Evolutionary conservation across 225 moss, liverwort and hornwort genomes (phyloP).

Genomic region (Marchantia polymorpha): DNA sequence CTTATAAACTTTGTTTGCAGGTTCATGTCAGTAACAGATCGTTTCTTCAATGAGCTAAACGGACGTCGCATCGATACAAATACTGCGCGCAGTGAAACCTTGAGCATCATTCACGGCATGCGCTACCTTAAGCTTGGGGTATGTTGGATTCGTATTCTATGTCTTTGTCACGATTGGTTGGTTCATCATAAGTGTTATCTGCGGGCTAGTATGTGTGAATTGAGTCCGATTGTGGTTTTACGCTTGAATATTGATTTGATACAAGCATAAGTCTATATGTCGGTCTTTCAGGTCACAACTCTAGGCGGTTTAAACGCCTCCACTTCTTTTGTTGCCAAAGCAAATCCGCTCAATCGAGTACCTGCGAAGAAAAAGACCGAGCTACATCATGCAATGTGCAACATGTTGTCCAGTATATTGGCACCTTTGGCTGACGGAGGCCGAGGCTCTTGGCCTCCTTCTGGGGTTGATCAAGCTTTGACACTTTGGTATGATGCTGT

Average conservation of each 20-base stretch:
- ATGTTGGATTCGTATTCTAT: constrained; percentile 9
- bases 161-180: too few relatives aligned
- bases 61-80: constrained; percentile 66
- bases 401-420: constrained; percentile 92
- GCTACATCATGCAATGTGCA: constrained; percentile 97
- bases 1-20: constrained; percentile 38
- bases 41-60: constrained; percentile 77
- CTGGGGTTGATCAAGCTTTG: constrained; percentile 83
- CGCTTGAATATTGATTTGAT: background rate
- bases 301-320: constrained; percentile 87
- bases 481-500: constrained; percentile 96
- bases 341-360: constrained; percentile 84
- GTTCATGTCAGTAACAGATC: constrained; percentile 89
- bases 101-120: constrained; percentile 96
- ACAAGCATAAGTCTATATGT: background rate
- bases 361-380: constrained; percentile 98
- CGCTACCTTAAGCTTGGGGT: constrained; percentile 99
- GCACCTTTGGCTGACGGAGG: constrained; percentile 86
- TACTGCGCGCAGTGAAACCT: constrained; percentile 73
- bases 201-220: background rate
- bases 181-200: background rate
- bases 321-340: constrained; percentile 87
- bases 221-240: background rate
- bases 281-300: constrained; percentile 58
- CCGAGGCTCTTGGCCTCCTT: constrained; percentile 91